These are phyloP conservation scores for Physcomitrium patens DNA, from an alignment of 225 moss, liverwort and hornwort genomes.

Conservation along the genomic window DNA sequence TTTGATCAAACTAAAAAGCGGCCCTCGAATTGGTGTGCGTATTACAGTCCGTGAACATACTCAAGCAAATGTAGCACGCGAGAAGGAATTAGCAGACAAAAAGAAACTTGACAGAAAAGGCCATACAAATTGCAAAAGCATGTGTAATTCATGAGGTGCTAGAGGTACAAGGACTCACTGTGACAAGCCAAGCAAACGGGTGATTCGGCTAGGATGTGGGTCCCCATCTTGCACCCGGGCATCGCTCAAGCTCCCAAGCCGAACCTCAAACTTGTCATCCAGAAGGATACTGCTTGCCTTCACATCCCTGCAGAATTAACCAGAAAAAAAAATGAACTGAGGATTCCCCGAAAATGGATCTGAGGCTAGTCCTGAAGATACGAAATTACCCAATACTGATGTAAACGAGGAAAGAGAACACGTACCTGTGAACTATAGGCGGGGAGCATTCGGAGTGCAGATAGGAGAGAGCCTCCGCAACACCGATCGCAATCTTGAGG, in stretches of 20 bases:
- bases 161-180: slow-evolving; percentile 49
- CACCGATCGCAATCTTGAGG: slow-evolving; percentile 89
- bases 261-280: slow-evolving; percentile 93
- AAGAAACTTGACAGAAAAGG: background rate
- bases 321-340: background rate
- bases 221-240: slow-evolving; percentile 87
- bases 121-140: background rate
- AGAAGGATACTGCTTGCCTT: slow-evolving; percentile 92
- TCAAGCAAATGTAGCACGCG: too few species aligned
- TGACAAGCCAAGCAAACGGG: slow-evolving; percentile 91
- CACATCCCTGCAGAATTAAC: slow-evolving; percentile 66
- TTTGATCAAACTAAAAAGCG: background rate
- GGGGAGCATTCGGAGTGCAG: slow-evolving; percentile 90
- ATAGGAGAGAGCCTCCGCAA: slow-evolving; percentile 82
- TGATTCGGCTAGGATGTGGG: slow-evolving; percentile 87
- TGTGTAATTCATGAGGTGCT: too few species aligned
- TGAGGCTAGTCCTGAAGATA: too few species aligned
- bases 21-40: too few species aligned
- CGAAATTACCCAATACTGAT: too few species aligned
- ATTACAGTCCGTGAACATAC: too few species aligned
- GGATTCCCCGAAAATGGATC: background rate
- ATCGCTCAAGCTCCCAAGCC: slow-evolving; percentile 92
- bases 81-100: background rate
- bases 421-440: slow-evolving; percentile 80
- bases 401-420: background rate